Conservation (phyloP, 2,329 filamentous ascomycete genomes). For the Aureobasidium sp. region DNA sequence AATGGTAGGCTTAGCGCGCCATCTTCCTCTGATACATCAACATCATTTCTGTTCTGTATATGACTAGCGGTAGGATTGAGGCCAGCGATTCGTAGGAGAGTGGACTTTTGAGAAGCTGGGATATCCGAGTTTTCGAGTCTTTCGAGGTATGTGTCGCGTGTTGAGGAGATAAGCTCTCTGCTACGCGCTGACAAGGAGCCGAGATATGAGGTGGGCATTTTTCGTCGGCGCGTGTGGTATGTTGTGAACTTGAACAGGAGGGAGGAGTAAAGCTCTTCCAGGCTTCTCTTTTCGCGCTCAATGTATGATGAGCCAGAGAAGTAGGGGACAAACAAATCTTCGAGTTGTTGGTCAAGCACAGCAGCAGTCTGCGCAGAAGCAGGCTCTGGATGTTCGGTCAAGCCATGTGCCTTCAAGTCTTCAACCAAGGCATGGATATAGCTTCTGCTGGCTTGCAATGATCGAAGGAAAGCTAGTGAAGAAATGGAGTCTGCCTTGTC, state of each 20-base stretch:
- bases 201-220: conserved; percentile 85
- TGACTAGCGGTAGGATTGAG: conserved; percentile 51
- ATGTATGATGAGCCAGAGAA: conserved; percentile 58
- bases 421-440: conserved; percentile 86
- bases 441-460: conserved; percentile 78
- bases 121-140: conserved; percentile 82
- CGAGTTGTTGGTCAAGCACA: conserved; percentile 57
- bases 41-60: conserved; percentile 60
- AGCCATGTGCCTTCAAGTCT: conserved; percentile 84
- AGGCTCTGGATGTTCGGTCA: conserved; percentile 91
- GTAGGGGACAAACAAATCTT: conserved; percentile 58
- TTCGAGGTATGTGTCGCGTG: conserved; percentile 85
- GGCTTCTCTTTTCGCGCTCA: conserved; percentile 54
- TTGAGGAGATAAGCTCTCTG: conserved; percentile 77
- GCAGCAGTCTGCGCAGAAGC: conserved; percentile 76
- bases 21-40: conserved; percentile 85
- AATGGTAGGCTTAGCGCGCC: conserved; percentile 73
- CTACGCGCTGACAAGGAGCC: conserved; percentile 83
- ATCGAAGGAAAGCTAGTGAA: conserved; percentile 81
- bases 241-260: conserved; percentile 93
- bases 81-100: conserved; percentile 83
- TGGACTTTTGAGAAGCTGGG: conserved; percentile 77
- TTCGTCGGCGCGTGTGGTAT: conserved; percentile 84
- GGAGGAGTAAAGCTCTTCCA: conserved; percentile 81
- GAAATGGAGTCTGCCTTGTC: conserved; percentile 92